A percentile compares a stretch with the other conserved stretches of the same genome.
Conservation (phyloP, 371 early-diverging fungal genomes). For the Rhizopus sp. region DNA sequence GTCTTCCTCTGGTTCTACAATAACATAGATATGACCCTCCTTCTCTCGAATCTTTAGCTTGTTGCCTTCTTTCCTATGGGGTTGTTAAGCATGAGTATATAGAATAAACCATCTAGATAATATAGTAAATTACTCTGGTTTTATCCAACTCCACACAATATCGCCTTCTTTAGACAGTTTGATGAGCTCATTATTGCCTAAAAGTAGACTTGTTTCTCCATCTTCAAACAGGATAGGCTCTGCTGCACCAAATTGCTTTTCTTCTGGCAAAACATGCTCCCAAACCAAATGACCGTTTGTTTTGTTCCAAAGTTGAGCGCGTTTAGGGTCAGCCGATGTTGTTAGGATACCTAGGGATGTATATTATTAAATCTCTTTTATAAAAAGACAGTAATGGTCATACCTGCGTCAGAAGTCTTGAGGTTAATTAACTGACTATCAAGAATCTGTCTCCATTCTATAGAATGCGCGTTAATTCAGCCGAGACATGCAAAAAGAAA, state of each 20-base stretch:
- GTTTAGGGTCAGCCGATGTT: constrained; percentile 39
- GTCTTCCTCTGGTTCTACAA: constrained; percentile 17
- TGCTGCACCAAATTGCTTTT: constrained; percentile 5
- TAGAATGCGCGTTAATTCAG: background rate
- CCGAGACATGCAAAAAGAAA: background rate
- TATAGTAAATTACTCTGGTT: constrained; percentile 13
- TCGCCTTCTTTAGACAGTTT: constrained; percentile 24
- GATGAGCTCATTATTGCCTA: constrained; percentile 9
- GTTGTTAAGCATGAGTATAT: background rate
- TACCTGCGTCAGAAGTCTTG: constrained; percentile 24
- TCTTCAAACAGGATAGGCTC: constrained; percentile 20
- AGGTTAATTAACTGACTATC: constrained; percentile 29
- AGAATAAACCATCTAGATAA: background rate
- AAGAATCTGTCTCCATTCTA: constrained; percentile 57
- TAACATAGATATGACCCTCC: constrained; percentile 18
- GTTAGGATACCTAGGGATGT: constrained; percentile 41
- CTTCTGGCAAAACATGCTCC: constrained; percentile 17
- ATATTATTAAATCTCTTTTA: background rate
- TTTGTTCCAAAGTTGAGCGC: constrained; percentile 53
- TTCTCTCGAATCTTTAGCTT: constrained; percentile 9
- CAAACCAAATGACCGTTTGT: constrained; percentile 27
- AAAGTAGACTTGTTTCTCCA: constrained; percentile 19
- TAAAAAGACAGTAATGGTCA: background rate
- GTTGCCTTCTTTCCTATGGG: constrained; percentile 1
- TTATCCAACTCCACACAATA: constrained; percentile 26